phyloP scores from a whole-genome alignment of 441 rosid species.

The Populus tomentosa region DNA sequence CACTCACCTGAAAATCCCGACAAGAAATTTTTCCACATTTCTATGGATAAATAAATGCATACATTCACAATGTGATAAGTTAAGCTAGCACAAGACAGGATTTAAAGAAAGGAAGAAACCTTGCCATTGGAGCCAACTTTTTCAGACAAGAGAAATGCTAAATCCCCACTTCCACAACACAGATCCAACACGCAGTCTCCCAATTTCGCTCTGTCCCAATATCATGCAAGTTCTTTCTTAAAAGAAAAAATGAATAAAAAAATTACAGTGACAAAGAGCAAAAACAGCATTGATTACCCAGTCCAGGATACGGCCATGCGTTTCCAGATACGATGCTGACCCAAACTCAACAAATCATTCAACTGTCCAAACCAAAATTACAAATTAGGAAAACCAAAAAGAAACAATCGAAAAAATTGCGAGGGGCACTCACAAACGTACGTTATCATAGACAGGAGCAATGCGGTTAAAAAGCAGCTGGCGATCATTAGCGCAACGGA shows the following conservation, averaged over 20 bases:
- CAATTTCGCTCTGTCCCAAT: conserved; percentile 36
- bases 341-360: conserved; percentile 78
- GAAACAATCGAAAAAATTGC: not conserved
- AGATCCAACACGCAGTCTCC: conserved; percentile 74
- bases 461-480: conserved; percentile 70
- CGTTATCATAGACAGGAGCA: conserved; percentile 35
- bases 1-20: conserved; percentile 46
- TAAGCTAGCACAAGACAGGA: not conserved
- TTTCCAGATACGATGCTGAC: conserved; percentile 92
- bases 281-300: conserved; percentile 33
- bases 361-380: conserved; percentile 29
- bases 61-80: not conserved
- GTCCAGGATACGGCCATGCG: conserved; percentile 88
- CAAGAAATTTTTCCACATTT: not conserved
- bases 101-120: conserved; percentile 25
- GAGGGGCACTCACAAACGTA: conserved; percentile 12
- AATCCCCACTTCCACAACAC: conserved; percentile 91
- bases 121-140: conserved; percentile 61
- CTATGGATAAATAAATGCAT: too few species aligned
- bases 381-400: too few species aligned
- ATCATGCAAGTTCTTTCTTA: not conserved
- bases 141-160: conserved; percentile 78
- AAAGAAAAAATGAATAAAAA: not conserved
- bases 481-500: conserved; percentile 52
- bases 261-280: not conserved